phyloP scores from a whole-genome alignment of 202 grass and related monocot species.

The Miscanthus sacchariflorus region DNA sequence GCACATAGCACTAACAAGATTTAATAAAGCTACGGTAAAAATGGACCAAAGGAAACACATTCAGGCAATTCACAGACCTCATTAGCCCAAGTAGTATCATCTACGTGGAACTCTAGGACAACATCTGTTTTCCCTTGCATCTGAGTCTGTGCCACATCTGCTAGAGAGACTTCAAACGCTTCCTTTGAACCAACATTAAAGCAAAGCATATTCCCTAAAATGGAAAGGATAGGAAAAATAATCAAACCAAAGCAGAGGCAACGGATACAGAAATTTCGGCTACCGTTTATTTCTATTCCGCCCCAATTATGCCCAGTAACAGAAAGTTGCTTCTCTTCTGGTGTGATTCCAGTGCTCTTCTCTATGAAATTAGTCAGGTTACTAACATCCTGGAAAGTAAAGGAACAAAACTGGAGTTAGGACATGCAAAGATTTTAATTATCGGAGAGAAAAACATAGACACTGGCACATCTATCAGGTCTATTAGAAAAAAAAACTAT shows the following conservation, averaged over 20 bases:
- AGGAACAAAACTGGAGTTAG: slow-evolving; percentile 20
- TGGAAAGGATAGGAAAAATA: slow-evolving; percentile 30
- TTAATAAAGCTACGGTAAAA: slow-evolving; percentile 31
- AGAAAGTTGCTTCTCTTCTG: slow-evolving; percentile 94
- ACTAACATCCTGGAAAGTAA: slow-evolving; percentile 78
- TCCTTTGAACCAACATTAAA: slow-evolving; percentile 87
- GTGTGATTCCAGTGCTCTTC: slow-evolving; percentile 69
- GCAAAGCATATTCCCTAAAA: slow-evolving; percentile 83
- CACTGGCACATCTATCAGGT: slow-evolving; percentile 13
- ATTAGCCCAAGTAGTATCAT: slow-evolving; percentile 95
- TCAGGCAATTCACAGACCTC: slow-evolving; percentile 57
- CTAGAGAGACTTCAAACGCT: slow-evolving; percentile 95
- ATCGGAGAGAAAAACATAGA: background rate
- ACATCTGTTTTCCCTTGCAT: slow-evolving; percentile 98
- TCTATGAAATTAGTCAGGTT: slow-evolving; percentile 78
- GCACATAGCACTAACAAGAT: slow-evolving; percentile 6
- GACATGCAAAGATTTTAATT: slow-evolving; percentile 8
- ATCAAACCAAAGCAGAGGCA: slow-evolving; percentile 36
- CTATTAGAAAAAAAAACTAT: slow-evolving; percentile 24
- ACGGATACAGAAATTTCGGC: slow-evolving; percentile 18
- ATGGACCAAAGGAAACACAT: slow-evolving; percentile 37
- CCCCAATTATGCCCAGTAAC: slow-evolving; percentile 92
- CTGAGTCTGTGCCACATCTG: slow-evolving; percentile 87
- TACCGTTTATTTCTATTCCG: slow-evolving; percentile 83
- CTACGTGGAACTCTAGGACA: slow-evolving; percentile 93